A percentile compares a stretch with the other conserved stretches of the same genome.
These are phyloP conservation scores for Fusarium newnesense DNA, from an alignment of 2,329 filamentous ascomycete genomes.

Conservation along the genomic window DNA sequence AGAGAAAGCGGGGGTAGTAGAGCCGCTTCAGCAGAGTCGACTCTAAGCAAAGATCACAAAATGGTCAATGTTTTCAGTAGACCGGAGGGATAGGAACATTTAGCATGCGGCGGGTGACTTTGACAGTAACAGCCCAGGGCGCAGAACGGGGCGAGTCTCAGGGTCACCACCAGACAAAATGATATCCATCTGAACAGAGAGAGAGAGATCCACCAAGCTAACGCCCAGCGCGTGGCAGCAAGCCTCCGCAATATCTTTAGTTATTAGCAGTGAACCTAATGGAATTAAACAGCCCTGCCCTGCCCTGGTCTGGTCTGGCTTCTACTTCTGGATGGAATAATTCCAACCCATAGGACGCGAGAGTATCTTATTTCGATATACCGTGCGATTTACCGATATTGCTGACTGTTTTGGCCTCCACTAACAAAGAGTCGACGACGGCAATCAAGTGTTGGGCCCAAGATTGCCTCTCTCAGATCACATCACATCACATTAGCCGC, in stretches of 20 bases:
- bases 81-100: constrained; percentile 16
- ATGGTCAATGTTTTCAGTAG: constrained; percentile 21
- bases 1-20: constrained; percentile 20
- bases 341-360: constrained; percentile 7
- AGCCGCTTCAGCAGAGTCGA: constrained; percentile 8
- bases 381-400: constrained; percentile 24
- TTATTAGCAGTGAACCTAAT: constrained; percentile 1
- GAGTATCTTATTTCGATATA: constrained; percentile 17
- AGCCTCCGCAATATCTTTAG: constrained; percentile 27
- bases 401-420: constrained; percentile 15
- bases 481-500: constrained; percentile 20
- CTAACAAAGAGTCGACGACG: neutral
- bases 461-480: constrained; percentile 20
- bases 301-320: constrained; percentile 10
- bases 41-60: constrained; percentile 12
- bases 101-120: constrained; percentile 13
- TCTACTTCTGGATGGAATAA: constrained; percentile 21
- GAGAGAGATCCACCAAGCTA: constrained; percentile 26
- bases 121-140: constrained; percentile 17
- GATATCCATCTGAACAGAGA: neutral
- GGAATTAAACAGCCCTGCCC: constrained; percentile 26
- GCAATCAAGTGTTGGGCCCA: neutral
- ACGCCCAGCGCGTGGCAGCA: constrained; percentile 26
- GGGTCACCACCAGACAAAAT: neutral
- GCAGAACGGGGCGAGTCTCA: constrained; percentile 21